Evolutionary conservation across 73 alveolate species (phyloP).

Genomic region (Paramecium biaurelia): DNA sequence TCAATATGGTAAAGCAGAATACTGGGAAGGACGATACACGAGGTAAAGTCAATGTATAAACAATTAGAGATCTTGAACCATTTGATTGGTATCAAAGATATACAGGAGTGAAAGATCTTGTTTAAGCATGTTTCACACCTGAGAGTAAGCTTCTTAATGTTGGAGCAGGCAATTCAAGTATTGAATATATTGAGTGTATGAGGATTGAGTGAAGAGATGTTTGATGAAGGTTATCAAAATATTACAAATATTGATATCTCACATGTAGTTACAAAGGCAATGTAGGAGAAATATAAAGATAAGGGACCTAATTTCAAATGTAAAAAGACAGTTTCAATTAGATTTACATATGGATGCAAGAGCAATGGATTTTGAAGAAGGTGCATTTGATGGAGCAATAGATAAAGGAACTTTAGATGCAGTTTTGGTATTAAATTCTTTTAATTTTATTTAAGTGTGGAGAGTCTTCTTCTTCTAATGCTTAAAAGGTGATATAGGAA

Average conservation of each 20-base stretch:
- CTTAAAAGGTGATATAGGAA: slow-evolving; percentile 89
- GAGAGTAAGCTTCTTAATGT: slow-evolving; percentile 87
- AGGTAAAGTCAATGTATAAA: slow-evolving; percentile 62
- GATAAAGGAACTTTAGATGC: slow-evolving; percentile 97
- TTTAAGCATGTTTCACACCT: slow-evolving; percentile 86
- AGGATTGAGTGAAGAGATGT: slow-evolving; percentile 96
- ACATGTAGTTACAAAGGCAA: slow-evolving; percentile 89
- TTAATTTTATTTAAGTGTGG: slow-evolving; percentile 75
- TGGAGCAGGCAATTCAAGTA: slow-evolving; percentile 97
- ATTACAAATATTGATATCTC: slow-evolving; percentile 92
- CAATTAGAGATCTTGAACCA: slow-evolving; percentile 92
- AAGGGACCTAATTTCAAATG: slow-evolving; percentile 91
- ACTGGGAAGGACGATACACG: slow-evolving; percentile 98
- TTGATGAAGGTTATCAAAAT: slow-evolving; percentile 95
- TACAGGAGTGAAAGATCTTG: slow-evolving; percentile 92
- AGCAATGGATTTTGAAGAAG: slow-evolving; percentile 83
- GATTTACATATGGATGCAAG: slow-evolving; percentile 91
- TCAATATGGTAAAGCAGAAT: slow-evolving; percentile 96
- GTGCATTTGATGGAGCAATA: slow-evolving; percentile 89
- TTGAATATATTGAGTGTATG: background rate
- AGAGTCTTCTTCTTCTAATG: slow-evolving; percentile 92
- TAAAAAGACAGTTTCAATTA: background rate
- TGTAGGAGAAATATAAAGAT: slow-evolving; percentile 93
- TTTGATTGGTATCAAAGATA: slow-evolving; percentile 97
- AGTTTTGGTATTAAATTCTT: slow-evolving; percentile 62